A percentile compares a stretch with the other conserved stretches of the same genome.
phyloP scores from a whole-genome alignment of 2,329 filamentous ascomycete genomes.

The Stagonosporopsis cucurbitacearum region DNA sequence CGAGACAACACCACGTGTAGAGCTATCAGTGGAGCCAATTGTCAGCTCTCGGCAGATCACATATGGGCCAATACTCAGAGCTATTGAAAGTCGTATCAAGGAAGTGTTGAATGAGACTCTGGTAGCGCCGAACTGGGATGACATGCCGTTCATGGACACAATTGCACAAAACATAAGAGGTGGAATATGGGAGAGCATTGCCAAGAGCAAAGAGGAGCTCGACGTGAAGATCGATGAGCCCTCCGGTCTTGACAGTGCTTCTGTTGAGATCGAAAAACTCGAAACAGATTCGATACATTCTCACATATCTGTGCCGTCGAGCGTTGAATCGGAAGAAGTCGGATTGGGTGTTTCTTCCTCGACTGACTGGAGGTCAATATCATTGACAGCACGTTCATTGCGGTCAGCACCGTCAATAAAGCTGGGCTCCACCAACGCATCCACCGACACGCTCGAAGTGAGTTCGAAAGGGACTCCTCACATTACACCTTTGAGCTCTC shows the following conservation, averaged over 20 bases:
- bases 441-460: conserved; percentile 61
- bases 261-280: conserved; percentile 28
- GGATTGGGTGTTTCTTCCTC: conserved; percentile 33
- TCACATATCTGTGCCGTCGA: conserved; percentile 31
- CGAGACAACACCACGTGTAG: conserved; percentile 90
- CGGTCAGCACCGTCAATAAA: conserved; percentile 70
- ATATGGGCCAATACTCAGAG: conserved; percentile 86
- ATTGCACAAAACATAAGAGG: conserved; percentile 79
- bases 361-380: conserved; percentile 28
- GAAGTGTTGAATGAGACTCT: conserved; percentile 92
- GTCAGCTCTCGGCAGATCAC: conserved; percentile 96
- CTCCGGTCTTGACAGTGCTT: conserved; percentile 16
- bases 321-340: conserved; percentile 27
- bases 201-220: conserved; percentile 22
- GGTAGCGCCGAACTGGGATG: conserved; percentile 94
- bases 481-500: conserved; percentile 59
- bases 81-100: conserved; percentile 93
- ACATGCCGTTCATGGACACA: conserved; percentile 88
- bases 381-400: conserved; percentile 59
- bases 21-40: conserved; percentile 92
- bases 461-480: conserved; percentile 68
- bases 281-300: conserved; percentile 31
- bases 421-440: conserved; percentile 70
- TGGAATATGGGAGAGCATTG: conserved; percentile 71
- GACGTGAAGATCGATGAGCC: conserved; percentile 19